Evolutionary conservation across 805 yeast species (phyloP).

Genomic region (Zygotorulaspora florentina): DNA sequence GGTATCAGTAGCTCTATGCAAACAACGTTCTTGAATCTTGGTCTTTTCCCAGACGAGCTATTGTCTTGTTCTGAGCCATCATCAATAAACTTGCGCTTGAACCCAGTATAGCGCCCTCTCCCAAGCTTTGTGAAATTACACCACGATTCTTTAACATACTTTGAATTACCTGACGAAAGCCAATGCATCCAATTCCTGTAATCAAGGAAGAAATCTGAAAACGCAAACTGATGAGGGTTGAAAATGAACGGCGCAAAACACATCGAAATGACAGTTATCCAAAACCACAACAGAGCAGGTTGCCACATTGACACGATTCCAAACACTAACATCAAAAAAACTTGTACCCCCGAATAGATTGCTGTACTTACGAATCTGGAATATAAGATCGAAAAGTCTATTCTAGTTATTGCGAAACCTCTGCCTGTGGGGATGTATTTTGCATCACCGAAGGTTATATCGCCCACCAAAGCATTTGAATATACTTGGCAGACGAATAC

Average conservation of each 20-base stretch:
- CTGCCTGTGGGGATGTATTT: constrained; percentile 88
- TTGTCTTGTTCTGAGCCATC: constrained; percentile 62
- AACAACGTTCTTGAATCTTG: constrained; percentile 71
- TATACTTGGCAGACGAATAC: constrained; percentile 94
- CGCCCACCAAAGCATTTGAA: constrained; percentile 69
- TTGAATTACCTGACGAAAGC: constrained; percentile 75
- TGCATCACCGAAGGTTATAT: constrained; percentile 88
- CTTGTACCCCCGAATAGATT: constrained; percentile 70
- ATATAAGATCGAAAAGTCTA: constrained; percentile 66
- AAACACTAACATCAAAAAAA: constrained; percentile 66
- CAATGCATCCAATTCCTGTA: constrained; percentile 62
- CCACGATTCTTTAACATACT: constrained; percentile 74
- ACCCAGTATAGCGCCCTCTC: constrained; percentile 89
- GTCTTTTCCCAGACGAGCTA: constrained; percentile 60
- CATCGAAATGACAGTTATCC: constrained; percentile 65
- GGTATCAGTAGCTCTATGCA: constrained; percentile 80
- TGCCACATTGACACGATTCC: constrained; percentile 81
- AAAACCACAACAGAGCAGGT: constrained; percentile 66
- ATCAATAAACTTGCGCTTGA: constrained; percentile 66
- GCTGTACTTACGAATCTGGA: constrained; percentile 73
- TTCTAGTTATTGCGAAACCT: constrained; percentile 84
- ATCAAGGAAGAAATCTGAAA: constrained; percentile 66
- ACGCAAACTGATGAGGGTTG: constrained; percentile 73
- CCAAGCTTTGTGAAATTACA: constrained; percentile 65
- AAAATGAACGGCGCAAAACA: constrained; percentile 68